These are phyloP conservation scores for Bretschneidera sinensis DNA, from an alignment of 345 rosid species.

Conservation along the genomic window DNA sequence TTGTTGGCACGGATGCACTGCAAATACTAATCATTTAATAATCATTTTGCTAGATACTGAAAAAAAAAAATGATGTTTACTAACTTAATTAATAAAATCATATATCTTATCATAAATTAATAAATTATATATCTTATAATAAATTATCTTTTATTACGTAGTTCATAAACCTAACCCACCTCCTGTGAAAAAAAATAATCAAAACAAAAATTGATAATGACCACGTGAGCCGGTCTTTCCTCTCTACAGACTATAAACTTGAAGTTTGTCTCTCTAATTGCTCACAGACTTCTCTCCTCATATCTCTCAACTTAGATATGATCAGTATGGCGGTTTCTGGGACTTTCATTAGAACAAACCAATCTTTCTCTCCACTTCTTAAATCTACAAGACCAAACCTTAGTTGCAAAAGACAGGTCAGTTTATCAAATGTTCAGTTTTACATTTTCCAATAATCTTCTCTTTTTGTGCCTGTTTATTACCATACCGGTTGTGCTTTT, in stretches of 20 bases:
- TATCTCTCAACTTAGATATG: constrained; percentile 4
- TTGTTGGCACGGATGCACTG: too few relatives aligned
- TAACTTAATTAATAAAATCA: too few relatives aligned
- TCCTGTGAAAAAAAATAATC: too few relatives aligned
- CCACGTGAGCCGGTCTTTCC: too few relatives aligned
- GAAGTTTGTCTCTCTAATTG: constrained; percentile 5
- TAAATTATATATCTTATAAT: too few relatives aligned
- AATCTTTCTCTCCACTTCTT: constrained; percentile 19
- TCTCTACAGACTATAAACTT: constrained; percentile 13
- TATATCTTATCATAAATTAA: too few relatives aligned
- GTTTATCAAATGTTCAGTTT: neutral
- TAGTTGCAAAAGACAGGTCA: constrained; percentile 29
- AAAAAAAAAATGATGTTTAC: too few relatives aligned
- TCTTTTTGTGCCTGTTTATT: neutral
- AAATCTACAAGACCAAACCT: constrained; percentile 15
- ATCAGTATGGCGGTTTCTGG: constrained; percentile 35
- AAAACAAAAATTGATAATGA: too few relatives aligned
- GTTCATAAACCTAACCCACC: too few relatives aligned
- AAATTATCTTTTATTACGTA: too few relatives aligned
- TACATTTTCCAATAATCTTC: neutral
- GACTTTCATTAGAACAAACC: constrained; percentile 18
- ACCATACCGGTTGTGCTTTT: neutral
- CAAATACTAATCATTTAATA: too few relatives aligned
- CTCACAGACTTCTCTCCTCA: constrained; percentile 1
- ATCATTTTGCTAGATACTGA: too few relatives aligned